phyloP scores from a whole-genome alignment of 2,329 filamentous ascomycete genomes.

The Neonectria punicea region DNA sequence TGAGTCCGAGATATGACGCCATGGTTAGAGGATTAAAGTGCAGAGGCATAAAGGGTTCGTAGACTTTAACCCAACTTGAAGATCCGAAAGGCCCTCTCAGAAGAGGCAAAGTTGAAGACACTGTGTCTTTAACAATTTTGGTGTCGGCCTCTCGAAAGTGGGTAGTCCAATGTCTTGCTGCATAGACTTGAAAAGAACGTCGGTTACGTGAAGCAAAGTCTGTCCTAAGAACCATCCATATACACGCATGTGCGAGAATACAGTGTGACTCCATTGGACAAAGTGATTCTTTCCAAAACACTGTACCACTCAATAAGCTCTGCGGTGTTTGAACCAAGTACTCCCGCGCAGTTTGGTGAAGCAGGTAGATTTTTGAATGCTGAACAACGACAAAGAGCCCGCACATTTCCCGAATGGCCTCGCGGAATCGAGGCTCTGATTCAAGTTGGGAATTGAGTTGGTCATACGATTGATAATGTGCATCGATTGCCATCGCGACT shows the following conservation, averaged over 20 bases:
- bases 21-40: neutral
- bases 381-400: constrained; percentile 26
- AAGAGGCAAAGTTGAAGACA: neutral
- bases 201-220: accelerated
- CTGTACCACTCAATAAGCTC: too few relatives aligned
- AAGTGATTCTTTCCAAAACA: neutral
- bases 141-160: neutral
- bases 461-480: constrained; percentile 12
- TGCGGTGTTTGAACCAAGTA: neutral
- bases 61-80: neutral
- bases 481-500: constrained; percentile 26
- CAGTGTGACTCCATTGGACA: neutral
- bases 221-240: neutral
- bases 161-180: neutral
- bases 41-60: too few relatives aligned
- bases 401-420: constrained; percentile 39
- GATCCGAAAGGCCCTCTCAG: neutral
- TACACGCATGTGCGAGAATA: neutral
- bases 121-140: neutral
- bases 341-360: constrained; percentile 12
- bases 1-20: neutral
- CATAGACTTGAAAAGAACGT: neutral
- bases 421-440: constrained; percentile 18
- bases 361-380: constrained; percentile 5
- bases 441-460: constrained; percentile 23